Conservation (phyloP, 108 stramenopile species). For the Cyclotella sp. region DNA sequence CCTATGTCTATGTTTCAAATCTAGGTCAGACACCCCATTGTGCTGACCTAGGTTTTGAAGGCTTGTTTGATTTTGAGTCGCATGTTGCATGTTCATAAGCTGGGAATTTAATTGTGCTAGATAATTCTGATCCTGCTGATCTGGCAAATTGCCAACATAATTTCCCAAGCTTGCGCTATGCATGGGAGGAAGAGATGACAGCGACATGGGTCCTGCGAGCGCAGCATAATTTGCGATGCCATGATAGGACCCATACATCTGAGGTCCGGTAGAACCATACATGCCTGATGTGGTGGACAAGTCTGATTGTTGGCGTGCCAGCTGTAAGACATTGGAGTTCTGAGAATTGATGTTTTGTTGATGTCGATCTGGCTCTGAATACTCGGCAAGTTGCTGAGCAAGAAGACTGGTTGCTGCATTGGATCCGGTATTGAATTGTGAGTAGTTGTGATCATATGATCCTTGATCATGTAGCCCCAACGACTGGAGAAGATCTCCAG, state of each 20-base stretch:
- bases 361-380: conserved; percentile 26
- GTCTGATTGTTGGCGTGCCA: not conserved
- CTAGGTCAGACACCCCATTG: not conserved
- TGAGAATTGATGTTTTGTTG: conserved; percentile 6
- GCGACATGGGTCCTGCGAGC: not conserved
- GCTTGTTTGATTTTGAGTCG: conserved; percentile 1
- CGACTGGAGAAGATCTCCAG: conserved; percentile 18
- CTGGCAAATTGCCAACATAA: conserved; percentile 4
- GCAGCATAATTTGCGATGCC: not conserved
- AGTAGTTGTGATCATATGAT: conserved; percentile 13
- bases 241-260: conserved; percentile 5
- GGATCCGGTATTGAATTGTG: not conserved
- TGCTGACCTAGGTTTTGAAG: not conserved
- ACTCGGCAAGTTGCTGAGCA: conserved; percentile 37
- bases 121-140: conserved; percentile 3
- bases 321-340: not conserved
- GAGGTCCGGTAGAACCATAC: not conserved
- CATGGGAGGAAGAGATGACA: conserved; percentile 3
- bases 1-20: not conserved
- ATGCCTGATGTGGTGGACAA: not conserved
- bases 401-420: conserved; percentile 28
- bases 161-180: conserved; percentile 9
- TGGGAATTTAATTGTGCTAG: conserved; percentile 6
- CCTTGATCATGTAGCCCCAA: conserved; percentile 32
- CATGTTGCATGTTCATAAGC: not conserved